Evolutionary conservation across 495 filamentous ascomycete species (phyloP).

Genomic region (Amniculicola lignicola): DNA sequence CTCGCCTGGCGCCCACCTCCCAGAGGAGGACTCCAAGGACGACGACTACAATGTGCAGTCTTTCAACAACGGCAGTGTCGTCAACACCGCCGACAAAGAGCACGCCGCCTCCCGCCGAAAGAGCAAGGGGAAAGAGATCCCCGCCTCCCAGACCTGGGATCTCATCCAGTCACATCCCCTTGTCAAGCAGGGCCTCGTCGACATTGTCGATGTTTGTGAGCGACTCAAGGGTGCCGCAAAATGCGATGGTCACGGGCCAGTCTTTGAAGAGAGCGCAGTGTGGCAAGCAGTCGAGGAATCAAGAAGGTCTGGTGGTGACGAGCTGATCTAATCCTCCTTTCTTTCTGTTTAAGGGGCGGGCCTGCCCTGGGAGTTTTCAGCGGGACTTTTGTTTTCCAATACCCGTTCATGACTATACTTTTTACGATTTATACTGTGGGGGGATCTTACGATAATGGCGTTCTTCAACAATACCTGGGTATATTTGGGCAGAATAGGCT

Average conservation of each 20-base stretch:
- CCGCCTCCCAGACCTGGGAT: conserved; percentile 84
- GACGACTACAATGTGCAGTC: conserved; percentile 29
- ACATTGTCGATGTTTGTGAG: conserved; percentile 75
- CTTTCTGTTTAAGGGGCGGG: background rate
- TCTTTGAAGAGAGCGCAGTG: conserved; percentile 77
- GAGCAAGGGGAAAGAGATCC: conserved; percentile 73
- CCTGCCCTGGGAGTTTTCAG: conserved; percentile 6
- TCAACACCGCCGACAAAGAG: conserved; percentile 44
- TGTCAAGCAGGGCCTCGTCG: conserved; percentile 76
- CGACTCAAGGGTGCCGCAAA: conserved; percentile 70
- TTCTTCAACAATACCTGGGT: background rate
- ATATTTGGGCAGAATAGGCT: no score
- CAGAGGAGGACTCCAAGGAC: conserved; percentile 38
- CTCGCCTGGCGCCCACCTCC: conserved; percentile 37
- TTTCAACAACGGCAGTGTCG: conserved; percentile 64
- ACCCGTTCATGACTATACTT: conserved; percentile 20
- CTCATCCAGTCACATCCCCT: conserved; percentile 79
- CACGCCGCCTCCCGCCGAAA: conserved; percentile 35
- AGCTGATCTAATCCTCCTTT: conserved; percentile 36
- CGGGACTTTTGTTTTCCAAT: conserved; percentile 13
- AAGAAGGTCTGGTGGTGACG: conserved; percentile 41
- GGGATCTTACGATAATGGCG: conserved; percentile 11
- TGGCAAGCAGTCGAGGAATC: conserved; percentile 73
- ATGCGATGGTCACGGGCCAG: conserved; percentile 88
- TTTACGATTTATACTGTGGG: background rate